Percentiles rank a stretch among this genome's conserved stretches.
These are phyloP conservation scores for Pinus taeda DNA, from an alignment of 75 land plant species.

Conservation along the genomic window DNA sequence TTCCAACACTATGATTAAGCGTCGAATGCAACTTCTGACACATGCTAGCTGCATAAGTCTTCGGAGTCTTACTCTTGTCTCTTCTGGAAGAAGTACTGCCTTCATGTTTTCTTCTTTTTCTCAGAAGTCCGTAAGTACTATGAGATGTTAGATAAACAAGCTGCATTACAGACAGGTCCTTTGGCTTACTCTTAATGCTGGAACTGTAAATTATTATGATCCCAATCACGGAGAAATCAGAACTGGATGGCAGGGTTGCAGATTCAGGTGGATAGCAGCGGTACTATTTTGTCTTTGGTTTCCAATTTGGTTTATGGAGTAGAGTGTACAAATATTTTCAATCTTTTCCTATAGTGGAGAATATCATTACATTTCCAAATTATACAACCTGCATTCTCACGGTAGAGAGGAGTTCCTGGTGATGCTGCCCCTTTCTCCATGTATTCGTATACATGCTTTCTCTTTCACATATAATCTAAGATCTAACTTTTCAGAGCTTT, in stretches of 20 bases:
- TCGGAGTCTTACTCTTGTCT: too few relatives aligned
- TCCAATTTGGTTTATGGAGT: neutral
- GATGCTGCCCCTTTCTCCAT: neutral
- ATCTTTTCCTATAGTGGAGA: neutral
- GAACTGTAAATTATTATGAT: neutral
- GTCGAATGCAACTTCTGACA: neutral
- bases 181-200: neutral
- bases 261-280: neutral
- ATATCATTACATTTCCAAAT: neutral
- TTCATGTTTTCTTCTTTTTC: neutral
- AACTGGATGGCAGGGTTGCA: neutral
- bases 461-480: slow-evolving; percentile 1
- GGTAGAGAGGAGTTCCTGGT: neutral
- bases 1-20: neutral
- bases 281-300: neutral
- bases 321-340: neutral
- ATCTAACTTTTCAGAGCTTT: neutral
- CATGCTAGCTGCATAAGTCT: neutral
- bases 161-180: neutral
- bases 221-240: neutral
- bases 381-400: neutral
- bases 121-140: neutral
- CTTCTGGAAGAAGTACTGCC: neutral
- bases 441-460: neutral
- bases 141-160: neutral